These are phyloP conservation scores for Suhomyces sp. DNA, from an alignment of 805 yeast genomes.

Conservation along the genomic window DNA sequence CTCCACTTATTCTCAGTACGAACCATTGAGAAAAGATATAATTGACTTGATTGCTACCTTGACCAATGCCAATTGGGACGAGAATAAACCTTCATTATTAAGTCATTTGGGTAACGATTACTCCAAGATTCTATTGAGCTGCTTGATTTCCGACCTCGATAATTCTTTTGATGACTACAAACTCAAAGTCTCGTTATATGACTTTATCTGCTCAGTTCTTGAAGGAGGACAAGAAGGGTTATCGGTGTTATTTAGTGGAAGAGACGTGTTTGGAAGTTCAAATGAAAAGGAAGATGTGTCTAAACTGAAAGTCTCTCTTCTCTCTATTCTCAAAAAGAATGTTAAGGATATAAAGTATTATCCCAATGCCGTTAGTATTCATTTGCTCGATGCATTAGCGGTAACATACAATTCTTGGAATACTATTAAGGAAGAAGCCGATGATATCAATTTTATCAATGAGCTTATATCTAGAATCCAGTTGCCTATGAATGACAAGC, in stretches of 20 bases:
- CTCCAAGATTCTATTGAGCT: conserved; percentile 57
- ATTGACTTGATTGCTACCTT: conserved; percentile 56
- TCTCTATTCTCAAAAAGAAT: conserved; percentile 54
- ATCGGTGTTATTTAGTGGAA: conserved; percentile 65
- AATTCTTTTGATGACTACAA: conserved; percentile 51
- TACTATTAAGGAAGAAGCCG: conserved; percentile 50
- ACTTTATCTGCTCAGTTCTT: conserved; percentile 65
- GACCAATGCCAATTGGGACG: conserved; percentile 55
- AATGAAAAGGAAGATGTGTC: conserved; percentile 18
- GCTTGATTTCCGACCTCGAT: conserved; percentile 59
- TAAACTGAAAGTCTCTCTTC: conserved; percentile 22
- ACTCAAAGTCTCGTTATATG: conserved; percentile 55
- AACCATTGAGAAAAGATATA: conserved; percentile 47
- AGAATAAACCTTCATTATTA: conserved; percentile 69
- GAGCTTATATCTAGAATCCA: conserved; percentile 38
- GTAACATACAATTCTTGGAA: conserved; percentile 79
- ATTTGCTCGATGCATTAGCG: conserved; percentile 69
- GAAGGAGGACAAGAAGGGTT: conserved; percentile 75
- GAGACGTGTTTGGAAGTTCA: conserved; percentile 40
- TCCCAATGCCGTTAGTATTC: conserved; percentile 63
- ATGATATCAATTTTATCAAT: conserved; percentile 47
- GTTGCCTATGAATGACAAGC: conserved; percentile 13
- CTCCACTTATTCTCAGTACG: conserved; percentile 50
- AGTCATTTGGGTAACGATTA: conserved; percentile 73
- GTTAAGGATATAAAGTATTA: conserved; percentile 49